Base-by-base conservation (phyloP, 106 monocot genomes). In the Xerophyta viscosa region DNA sequence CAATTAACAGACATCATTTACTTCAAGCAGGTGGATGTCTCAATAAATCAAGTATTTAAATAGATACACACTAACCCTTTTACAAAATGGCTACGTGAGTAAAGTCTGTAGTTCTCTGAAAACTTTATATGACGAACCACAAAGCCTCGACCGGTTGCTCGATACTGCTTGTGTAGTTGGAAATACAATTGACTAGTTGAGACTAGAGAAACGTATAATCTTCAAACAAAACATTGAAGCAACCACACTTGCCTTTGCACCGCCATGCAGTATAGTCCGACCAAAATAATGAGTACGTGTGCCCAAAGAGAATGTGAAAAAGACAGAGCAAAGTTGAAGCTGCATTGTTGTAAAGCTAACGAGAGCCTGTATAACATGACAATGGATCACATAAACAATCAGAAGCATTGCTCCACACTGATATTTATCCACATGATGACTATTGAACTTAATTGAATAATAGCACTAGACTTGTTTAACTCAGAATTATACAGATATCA, bases 261-360 rank as follows among this genome's bases (percentile, higher is more conserved):
- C 87, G 6, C 87, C 87, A 66, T 87, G 87, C 14, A 87, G 87
- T 58, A 87, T 78, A 52, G 87, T 87, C 24, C 87, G 60, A 29
- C 87, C 87, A 82, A 87, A 87, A 62, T 87, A 87, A 55, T 87
- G 87, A 44, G 82, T 87, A 52, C 77, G 58, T 50, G 87, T 87
- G 18, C 87, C 87, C 58, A 87, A 82, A 55, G 90, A 77, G 60
- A 78, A 85, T 18, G 81, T 75, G 39, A 85, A 91, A 64, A 85
- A 91, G n/a, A 91, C 72, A 45, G 75, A 60, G 44, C 69, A 75
- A 17, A 81, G 64, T 60, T 81, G 85, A 45, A 85, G 53, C 57
- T 81, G 77, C 77, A 79, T 78, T 39, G 85, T 77, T 15, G 56
- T 64, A 60, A 81, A 82, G 55, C 36, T 83, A 36, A 90, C 73